Evolutionary conservation across 257 asterid species (phyloP).

Genomic region (Apocynum venetum): DNA sequence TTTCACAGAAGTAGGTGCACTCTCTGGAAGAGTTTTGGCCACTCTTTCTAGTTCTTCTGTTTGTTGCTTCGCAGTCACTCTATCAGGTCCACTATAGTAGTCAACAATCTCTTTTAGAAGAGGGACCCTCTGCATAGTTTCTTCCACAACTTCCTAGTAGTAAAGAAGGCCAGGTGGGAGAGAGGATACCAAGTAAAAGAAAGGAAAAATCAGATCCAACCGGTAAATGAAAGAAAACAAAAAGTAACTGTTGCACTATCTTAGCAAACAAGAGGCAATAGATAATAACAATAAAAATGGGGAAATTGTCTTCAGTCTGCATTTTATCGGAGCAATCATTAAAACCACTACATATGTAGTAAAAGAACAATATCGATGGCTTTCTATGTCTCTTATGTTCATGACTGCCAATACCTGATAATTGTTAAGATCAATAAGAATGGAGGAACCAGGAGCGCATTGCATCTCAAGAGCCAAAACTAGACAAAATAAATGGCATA

Average conservation of each 20-base stretch:
- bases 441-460: neutral
- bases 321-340: neutral
- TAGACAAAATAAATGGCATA: neutral
- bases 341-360: neutral
- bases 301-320: neutral
- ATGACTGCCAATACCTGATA: neutral
- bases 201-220: neutral
- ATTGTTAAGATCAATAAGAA: neutral
- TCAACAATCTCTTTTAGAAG: constrained; percentile 66
- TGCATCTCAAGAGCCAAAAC: neutral
- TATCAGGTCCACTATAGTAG: constrained; percentile 76
- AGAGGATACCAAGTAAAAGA: constrained; percentile 5
- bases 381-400: neutral
- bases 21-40: constrained; percentile 71
- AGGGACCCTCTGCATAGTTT: constrained; percentile 74
- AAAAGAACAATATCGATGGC: neutral
- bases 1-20: constrained; percentile 68
- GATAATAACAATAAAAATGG: neutral
- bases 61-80: constrained; percentile 86
- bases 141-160: constrained; percentile 60
- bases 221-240: neutral
- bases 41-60: constrained; percentile 72
- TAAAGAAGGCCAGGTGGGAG: neutral
- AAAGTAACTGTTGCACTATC: neutral
- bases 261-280: neutral